These are phyloP conservation scores for Hyphopichia fennica DNA, from an alignment of 1,139 yeast species.

Conservation along the genomic window DNA sequence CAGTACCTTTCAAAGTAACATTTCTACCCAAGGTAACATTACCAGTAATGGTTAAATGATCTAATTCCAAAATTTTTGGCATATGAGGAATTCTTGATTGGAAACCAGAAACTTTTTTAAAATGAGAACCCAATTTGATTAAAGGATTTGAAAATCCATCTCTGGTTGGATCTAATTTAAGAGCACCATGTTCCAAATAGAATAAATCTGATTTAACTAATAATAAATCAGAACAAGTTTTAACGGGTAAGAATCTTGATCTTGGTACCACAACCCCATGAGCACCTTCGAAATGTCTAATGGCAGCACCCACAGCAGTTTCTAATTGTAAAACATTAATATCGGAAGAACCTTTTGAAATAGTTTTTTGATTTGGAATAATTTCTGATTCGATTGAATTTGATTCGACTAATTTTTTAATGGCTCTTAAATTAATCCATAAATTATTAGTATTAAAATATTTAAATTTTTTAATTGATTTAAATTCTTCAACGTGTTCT, in stretches of 20 bases:
- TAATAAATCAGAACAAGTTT: conserved; percentile 92
- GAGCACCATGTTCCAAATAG: conserved; percentile 87
- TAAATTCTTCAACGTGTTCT: conserved; percentile 97
- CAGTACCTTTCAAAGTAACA: conserved; percentile 94
- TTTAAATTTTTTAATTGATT: conserved; percentile 94
- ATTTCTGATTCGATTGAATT: conserved; percentile 87
- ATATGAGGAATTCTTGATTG: conserved; percentile 89
- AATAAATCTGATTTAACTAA: conserved; percentile 96
- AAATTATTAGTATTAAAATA: conserved; percentile 97
- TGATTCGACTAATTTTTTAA: conserved; percentile 85
- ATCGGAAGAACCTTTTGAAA: conserved; percentile 73
- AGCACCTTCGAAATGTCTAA: conserved; percentile 91
- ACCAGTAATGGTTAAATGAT: conserved; percentile 96
- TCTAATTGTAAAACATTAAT: conserved; percentile 90
- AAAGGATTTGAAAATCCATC: conserved; percentile 89
- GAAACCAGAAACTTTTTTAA: conserved; percentile 92
- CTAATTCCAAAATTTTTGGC: conserved; percentile 94
- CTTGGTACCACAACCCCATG: conserved; percentile 99
- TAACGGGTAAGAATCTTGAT: conserved; percentile 95
- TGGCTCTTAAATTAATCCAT: conserved; percentile 95
- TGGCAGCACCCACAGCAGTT: conserved; percentile 99
- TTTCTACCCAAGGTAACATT: conserved; percentile 89
- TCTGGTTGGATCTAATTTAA: conserved; percentile 79
- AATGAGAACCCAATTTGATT: conserved; percentile 93
- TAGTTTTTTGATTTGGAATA: conserved; percentile 89